Evolutionary conservation across 306 rosid genomes (phyloP).

Genomic region (Fragaria vesca): DNA sequence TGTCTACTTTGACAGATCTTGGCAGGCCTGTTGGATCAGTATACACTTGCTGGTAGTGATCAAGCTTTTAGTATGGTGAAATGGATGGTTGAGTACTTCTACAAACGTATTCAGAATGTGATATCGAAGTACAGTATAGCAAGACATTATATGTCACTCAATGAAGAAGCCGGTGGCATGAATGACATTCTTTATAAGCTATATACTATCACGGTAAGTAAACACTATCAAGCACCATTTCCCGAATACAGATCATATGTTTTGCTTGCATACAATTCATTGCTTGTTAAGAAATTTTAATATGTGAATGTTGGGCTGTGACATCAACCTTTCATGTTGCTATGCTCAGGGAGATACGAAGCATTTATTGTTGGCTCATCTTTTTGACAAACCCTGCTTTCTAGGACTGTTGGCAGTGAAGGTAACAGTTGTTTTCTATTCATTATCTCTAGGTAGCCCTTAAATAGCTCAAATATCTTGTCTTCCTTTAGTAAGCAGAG

Average conservation of each 20-base stretch:
- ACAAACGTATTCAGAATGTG: constrained; percentile 77
- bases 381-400: constrained; percentile 90
- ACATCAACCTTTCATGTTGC: constrained; percentile 13
- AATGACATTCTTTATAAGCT: constrained; percentile 88
- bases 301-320: constrained; percentile 7
- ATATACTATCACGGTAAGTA: constrained; percentile 63
- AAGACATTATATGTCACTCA: constrained; percentile 60
- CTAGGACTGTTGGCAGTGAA: constrained; percentile 78
- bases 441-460: neutral
- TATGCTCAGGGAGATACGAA: constrained; percentile 52
- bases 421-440: constrained; percentile 39
- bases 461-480: neutral
- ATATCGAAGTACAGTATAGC: constrained; percentile 43
- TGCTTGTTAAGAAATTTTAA: neutral
- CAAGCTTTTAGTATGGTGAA: constrained; percentile 63
- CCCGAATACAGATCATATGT: neutral
- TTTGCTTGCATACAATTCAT: constrained; percentile 3
- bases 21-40: constrained; percentile 88
- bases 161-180: constrained; percentile 98
- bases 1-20: constrained; percentile 54
- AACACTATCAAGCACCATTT: neutral
- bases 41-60: constrained; percentile 53
- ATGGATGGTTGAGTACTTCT: constrained; percentile 87
- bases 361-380: constrained; percentile 79
- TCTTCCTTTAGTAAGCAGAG: neutral